A percentile compares a stretch with the other conserved stretches of the same genome.
Conservation (phyloP, 441 rosid genomes). For the Jatropha multifida region DNA sequence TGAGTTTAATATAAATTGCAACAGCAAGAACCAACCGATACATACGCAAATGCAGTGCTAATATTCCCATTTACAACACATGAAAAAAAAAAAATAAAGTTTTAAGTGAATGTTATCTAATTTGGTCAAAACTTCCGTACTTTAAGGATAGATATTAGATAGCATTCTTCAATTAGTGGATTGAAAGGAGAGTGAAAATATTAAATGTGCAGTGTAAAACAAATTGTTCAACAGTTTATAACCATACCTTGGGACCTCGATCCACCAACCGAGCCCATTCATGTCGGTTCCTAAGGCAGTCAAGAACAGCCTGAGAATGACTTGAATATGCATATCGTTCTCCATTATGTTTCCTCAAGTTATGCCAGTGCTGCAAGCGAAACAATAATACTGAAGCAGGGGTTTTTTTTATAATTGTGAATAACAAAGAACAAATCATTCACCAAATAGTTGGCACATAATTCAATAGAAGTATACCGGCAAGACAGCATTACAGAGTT, state of each 20-base stretch:
- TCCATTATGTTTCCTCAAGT: constrained; percentile 97
- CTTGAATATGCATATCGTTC: constrained; percentile 97
- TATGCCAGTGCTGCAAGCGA: constrained; percentile 84
- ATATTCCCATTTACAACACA: background rate
- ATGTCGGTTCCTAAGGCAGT: constrained; percentile 92
- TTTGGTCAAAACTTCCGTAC: background rate
- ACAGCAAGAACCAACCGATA: background rate
- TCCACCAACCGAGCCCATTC: constrained; percentile 98
- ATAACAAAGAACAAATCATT: constrained; percentile 4
- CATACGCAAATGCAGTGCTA: background rate
- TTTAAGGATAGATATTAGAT: background rate
- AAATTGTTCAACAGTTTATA: background rate
- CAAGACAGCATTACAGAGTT: constrained; percentile 90
- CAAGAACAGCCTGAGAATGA: constrained; percentile 98
- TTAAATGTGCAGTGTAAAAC: background rate
- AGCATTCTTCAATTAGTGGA: background rate
- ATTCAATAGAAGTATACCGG: constrained; percentile 52
- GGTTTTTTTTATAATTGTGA: background rate
- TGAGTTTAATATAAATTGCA: background rate
- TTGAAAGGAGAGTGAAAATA: background rate
- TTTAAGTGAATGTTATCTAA: background rate
- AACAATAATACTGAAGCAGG: constrained; percentile 14
- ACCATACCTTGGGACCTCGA: constrained; percentile 85
- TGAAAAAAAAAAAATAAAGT: background rate
- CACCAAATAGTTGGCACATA: constrained; percentile 11